Evolutionary conservation across 768 basidiomycete species (phyloP), one percentile per base, ranked within the genome.

Genomic region (Panellus pusillus): DNA sequence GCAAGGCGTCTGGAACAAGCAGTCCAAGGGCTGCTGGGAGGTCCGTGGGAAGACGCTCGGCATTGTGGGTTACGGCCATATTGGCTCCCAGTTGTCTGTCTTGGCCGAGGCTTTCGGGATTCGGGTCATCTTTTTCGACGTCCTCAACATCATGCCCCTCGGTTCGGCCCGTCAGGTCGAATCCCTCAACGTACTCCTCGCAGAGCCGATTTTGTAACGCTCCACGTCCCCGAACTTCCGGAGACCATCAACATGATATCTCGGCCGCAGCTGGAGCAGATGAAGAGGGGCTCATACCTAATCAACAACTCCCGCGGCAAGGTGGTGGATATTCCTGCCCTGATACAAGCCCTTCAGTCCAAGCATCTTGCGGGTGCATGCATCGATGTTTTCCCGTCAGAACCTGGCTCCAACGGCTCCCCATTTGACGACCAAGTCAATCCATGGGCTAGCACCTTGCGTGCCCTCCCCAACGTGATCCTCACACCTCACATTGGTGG

Each of bases 401-500:
- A 99, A 71, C 97, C 97, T 2, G 90, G 86, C 59, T 75, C 91
- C 15, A 98, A 98, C 66, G 96, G 97, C 38, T 78, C 89, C 6
- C 79, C 85, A 1, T 98, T 99, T 70, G 87, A 93, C 68, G 86
- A 98, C 72, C 77, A 87, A 63, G 74, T 98, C 61, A 98, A 96
- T 66, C 45, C 83, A 1, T 99, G 94, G 88, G 80, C 91, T 6
- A 83, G 80, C 57, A 71, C 82, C 19, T 82, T 99, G 27, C 81
- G 91, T 54, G 70, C 74, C 1, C 74, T 93, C 52, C 85, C 88
- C 47, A 99, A 99, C 71, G 82, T 98, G 57, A 94, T 98, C 66
- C 86, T 98, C 64, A 98, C 97, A 0, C 97, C 97, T 18, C 97
- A 99, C 68, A 98, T 99, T 65, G 97, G 97, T 53, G 97, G 97